Conservation (phyloP, 2,329 filamentous ascomycete species). For the Colletotrichum zoysiae region DNA sequence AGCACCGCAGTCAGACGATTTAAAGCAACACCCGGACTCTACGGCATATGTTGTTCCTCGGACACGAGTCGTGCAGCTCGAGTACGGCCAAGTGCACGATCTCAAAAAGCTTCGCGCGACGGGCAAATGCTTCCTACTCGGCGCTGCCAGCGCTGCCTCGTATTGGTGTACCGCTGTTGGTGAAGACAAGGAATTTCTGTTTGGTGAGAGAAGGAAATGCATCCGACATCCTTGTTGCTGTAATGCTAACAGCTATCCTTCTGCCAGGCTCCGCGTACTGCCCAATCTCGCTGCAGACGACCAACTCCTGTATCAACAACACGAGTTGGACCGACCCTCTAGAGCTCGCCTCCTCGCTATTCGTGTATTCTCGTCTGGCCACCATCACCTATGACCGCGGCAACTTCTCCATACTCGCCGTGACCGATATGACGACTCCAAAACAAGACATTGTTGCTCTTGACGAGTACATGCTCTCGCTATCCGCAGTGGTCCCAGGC, state of each 20-base stretch:
- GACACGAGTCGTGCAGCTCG: constrained; percentile 21
- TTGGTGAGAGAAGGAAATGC: constrained; percentile 15
- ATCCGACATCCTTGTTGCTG: neutral
- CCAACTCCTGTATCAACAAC: constrained; percentile 22
- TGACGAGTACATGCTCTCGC: constrained; percentile 31
- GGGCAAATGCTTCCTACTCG: constrained; percentile 28
- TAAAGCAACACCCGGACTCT: constrained; percentile 13
- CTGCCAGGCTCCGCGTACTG: constrained; percentile 32
- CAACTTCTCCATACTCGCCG: constrained; percentile 36
- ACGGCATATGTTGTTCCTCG: constrained; percentile 24
- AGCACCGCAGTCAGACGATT: constrained; percentile 27
- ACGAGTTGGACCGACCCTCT: constrained; percentile 25
- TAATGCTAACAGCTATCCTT: neutral
- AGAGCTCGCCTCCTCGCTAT: constrained; percentile 23
- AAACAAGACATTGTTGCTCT: constrained; percentile 21
- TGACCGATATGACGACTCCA: constrained; percentile 25
- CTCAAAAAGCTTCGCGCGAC: constrained; percentile 6
- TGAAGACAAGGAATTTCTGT: constrained; percentile 9
- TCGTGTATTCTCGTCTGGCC: constrained; percentile 26
- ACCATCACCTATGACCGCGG: constrained; percentile 37
- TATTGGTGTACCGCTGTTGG: constrained; percentile 33
- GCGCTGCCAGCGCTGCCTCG: constrained; percentile 26
- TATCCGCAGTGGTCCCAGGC: constrained; percentile 30
- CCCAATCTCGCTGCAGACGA: constrained; percentile 27
- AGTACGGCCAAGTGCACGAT: constrained; percentile 30